Percentiles rank a stretch among this genome's conserved stretches.
Evolutionary conservation across 768 basidiomycete species (phyloP).

Genomic region (Russula foetens): DNA sequence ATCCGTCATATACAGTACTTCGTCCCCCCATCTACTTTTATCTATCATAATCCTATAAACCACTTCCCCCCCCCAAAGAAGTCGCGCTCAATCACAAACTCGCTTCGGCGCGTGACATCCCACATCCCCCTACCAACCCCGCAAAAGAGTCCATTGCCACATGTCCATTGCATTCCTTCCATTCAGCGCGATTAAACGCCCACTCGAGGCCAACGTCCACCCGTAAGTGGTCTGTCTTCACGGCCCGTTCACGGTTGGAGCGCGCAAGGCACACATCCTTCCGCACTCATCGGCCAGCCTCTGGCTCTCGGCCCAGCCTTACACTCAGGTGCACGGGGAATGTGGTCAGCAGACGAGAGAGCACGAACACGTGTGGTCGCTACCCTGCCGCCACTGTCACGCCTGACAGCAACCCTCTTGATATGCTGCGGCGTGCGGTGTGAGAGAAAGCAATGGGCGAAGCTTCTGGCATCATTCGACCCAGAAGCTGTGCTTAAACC

Average conservation of each 20-base stretch:
- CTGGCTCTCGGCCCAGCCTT: background rate
- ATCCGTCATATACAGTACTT: too few species aligned
- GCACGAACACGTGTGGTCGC: background rate
- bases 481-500: background rate
- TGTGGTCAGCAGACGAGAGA: too few species aligned
- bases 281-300: conserved; percentile 4
- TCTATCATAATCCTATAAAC: background rate
- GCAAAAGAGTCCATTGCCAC: background rate
- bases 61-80: background rate
- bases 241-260: background rate
- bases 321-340: background rate
- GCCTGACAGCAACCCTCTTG: background rate
- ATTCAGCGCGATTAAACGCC: background rate
- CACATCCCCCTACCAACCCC: too few species aligned
- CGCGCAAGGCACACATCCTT: conserved; percentile 1
- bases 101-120: too few species aligned
- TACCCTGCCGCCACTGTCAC: background rate
- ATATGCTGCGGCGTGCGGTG: background rate
- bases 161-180: background rate
- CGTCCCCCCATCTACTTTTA: background rate
- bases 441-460: background rate
- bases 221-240: background rate
- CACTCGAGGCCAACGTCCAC: background rate
- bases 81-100: too few species aligned
- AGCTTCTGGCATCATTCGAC: background rate